Percentiles rank a stretch among this genome's conserved stretches.
Conservation (phyloP, 768 basidiomycete genomes). For the Termitomyces sp. region DNA sequence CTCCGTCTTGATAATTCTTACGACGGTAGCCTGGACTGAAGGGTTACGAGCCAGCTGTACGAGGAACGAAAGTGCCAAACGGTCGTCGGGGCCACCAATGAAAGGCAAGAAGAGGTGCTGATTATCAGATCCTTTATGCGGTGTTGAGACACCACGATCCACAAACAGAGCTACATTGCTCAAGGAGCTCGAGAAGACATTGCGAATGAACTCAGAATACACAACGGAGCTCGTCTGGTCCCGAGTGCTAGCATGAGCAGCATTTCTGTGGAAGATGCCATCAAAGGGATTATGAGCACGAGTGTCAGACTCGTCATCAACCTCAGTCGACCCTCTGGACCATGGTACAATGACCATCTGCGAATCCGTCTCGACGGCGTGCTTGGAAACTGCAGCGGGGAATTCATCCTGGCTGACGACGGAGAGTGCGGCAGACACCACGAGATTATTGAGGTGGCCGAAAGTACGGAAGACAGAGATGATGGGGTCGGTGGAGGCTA, state of each 20-base stretch:
- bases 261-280: slow-evolving; percentile 58
- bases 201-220: slow-evolving; percentile 83
- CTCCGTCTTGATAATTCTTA: slow-evolving; percentile 53
- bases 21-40: slow-evolving; percentile 66
- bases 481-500: slow-evolving; percentile 69
- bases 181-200: slow-evolving; percentile 68
- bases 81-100: slow-evolving; percentile 93
- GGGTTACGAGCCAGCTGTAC: slow-evolving; percentile 71
- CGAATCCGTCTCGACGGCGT: slow-evolving; percentile 51
- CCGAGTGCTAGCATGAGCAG: slow-evolving; percentile 25
- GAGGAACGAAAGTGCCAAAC: slow-evolving; percentile 76
- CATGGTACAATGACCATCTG: slow-evolving; percentile 87
- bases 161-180: slow-evolving; percentile 84
- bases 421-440: slow-evolving; percentile 67
- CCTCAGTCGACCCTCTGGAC: slow-evolving; percentile 43
- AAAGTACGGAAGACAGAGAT: slow-evolving; percentile 77
- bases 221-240: slow-evolving; percentile 53
- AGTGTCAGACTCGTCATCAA: slow-evolving; percentile 20
- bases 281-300: slow-evolving; percentile 67
- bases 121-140: slow-evolving; percentile 20
- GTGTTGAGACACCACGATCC: slow-evolving; percentile 56
- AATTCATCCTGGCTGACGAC: slow-evolving; percentile 77
- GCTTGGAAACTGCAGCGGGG: slow-evolving; percentile 57
- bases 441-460: slow-evolving; percentile 62
- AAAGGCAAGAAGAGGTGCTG: slow-evolving; percentile 84